Conservation (phyloP, 495 filamentous ascomycete species). For the Coniosporium apollinis region DNA sequence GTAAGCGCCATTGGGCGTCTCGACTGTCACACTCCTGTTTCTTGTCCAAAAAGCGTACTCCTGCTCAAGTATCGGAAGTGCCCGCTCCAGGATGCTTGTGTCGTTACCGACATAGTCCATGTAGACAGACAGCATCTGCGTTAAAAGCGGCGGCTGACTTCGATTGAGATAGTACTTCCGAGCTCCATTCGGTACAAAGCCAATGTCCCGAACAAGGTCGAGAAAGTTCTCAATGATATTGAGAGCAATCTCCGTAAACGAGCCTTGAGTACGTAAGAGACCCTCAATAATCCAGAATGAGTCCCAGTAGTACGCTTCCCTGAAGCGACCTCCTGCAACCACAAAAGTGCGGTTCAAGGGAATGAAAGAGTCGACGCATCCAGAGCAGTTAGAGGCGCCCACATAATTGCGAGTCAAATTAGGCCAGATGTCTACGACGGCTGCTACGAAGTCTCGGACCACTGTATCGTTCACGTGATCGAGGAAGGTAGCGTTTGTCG, state of each 20-base stretch:
- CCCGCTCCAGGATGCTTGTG: conserved; percentile 12
- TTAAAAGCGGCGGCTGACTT: conserved; percentile 14
- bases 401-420: conserved; percentile 15
- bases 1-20: conserved; percentile 1
- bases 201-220: conserved; percentile 15
- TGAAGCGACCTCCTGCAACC: conserved; percentile 17
- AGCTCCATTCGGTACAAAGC: conserved; percentile 17
- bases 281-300: conserved; percentile 18
- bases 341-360: conserved; percentile 17
- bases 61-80: conserved; percentile 12
- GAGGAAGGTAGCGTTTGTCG: conserved; percentile 13
- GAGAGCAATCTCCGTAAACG: conserved; percentile 15
- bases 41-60: conserved; percentile 14
- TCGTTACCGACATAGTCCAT: conserved; percentile 15
- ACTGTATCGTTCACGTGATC: conserved; percentile 12
- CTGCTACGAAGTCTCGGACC: conserved; percentile 9
- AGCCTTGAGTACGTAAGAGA: conserved; percentile 14
- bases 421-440: conserved; percentile 19
- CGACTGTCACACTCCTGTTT: conserved; percentile 11
- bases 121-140: conserved; percentile 16
- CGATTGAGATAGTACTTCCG: conserved; percentile 16
- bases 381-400: conserved; percentile 9
- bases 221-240: conserved; percentile 20
- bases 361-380: conserved; percentile 16
- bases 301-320: conserved; percentile 20